Evolutionary conservation across 805 yeast genomes (phyloP).

Genomic region (Blastobotrys terrestris): DNA sequence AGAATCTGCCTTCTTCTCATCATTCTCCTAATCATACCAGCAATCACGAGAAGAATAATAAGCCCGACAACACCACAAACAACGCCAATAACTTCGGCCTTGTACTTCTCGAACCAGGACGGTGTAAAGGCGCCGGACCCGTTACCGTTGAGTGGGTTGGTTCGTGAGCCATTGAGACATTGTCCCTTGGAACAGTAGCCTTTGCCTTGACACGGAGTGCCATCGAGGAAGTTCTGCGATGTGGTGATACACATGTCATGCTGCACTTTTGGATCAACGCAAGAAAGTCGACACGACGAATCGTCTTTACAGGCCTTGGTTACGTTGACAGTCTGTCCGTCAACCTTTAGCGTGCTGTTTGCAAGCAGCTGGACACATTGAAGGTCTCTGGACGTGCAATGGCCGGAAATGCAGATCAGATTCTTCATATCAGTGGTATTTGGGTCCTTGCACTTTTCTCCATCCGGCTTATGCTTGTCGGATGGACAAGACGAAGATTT

Average conservation of each 20-base stretch:
- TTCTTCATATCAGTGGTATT: slow-evolving; percentile 11
- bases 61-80: slow-evolving; percentile 19
- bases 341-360: slow-evolving; percentile 16
- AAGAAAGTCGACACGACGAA: slow-evolving; percentile 25
- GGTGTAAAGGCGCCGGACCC: slow-evolving; percentile 9
- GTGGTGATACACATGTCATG: slow-evolving; percentile 22
- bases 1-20: background rate
- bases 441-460: slow-evolving; percentile 22
- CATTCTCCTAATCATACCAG: background rate
- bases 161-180: slow-evolving; percentile 25
- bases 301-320: slow-evolving; percentile 27
- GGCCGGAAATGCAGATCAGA: slow-evolving; percentile 29
- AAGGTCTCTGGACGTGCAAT: slow-evolving; percentile 32
- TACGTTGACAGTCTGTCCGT: slow-evolving; percentile 21
- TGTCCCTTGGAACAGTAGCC: slow-evolving; percentile 28
- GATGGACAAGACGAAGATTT: slow-evolving; percentile 29
- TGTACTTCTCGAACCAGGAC: slow-evolving; percentile 19
- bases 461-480: slow-evolving; percentile 24
- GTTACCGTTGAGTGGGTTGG: slow-evolving; percentile 13
- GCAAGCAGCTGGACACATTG: slow-evolving; percentile 30
- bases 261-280: slow-evolving; percentile 18
- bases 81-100: slow-evolving; percentile 21
- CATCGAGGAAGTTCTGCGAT: slow-evolving; percentile 30
- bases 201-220: slow-evolving; percentile 29
- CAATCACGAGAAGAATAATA: slow-evolving; percentile 7